These are phyloP conservation scores for Byssoonygena ceratinophila DNA, from an alignment of 2,329 filamentous ascomycete species.

Conservation along the genomic window DNA sequence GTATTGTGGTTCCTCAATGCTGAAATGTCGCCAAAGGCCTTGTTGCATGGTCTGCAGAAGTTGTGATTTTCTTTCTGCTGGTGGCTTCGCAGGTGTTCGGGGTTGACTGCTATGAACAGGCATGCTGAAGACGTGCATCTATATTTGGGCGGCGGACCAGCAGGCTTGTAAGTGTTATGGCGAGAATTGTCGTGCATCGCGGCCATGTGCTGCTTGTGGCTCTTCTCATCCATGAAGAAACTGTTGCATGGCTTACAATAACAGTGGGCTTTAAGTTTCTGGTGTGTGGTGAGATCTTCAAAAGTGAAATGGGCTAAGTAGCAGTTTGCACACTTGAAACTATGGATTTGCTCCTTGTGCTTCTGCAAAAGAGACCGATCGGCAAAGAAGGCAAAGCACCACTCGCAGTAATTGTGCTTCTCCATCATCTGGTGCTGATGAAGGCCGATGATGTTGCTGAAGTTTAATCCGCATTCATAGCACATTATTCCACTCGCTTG, in stretches of 20 bases:
- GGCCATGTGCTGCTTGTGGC: constrained; percentile 8
- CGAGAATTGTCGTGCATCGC: constrained; percentile 6
- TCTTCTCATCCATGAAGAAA: constrained; percentile 11
- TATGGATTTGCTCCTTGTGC: constrained; percentile 14
- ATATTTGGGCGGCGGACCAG: neutral
- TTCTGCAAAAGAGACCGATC: constrained; percentile 6
- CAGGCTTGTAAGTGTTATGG: neutral
- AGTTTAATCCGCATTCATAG: constrained; percentile 12
- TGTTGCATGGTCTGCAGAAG: constrained; percentile 14
- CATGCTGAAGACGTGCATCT: constrained; percentile 7
- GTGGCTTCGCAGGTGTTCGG: constrained; percentile 4
- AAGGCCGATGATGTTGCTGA: constrained; percentile 12
- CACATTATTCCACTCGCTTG: constrained; percentile 10
- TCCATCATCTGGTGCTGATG: constrained; percentile 16
- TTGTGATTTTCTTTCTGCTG: constrained; percentile 12
- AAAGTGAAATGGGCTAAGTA: neutral
- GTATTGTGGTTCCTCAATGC: constrained; percentile 11
- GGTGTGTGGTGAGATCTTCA: constrained; percentile 10
- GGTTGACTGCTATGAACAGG: neutral
- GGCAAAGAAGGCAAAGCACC: constrained; percentile 15
- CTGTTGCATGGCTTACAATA: constrained; percentile 15
- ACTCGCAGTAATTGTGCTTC: constrained; percentile 16
- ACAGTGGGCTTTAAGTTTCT: constrained; percentile 11
- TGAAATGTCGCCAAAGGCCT: constrained; percentile 7
- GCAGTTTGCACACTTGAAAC: constrained; percentile 13